Conservation (phyloP, 768 basidiomycete genomes). For the Mycena venus region DNA sequence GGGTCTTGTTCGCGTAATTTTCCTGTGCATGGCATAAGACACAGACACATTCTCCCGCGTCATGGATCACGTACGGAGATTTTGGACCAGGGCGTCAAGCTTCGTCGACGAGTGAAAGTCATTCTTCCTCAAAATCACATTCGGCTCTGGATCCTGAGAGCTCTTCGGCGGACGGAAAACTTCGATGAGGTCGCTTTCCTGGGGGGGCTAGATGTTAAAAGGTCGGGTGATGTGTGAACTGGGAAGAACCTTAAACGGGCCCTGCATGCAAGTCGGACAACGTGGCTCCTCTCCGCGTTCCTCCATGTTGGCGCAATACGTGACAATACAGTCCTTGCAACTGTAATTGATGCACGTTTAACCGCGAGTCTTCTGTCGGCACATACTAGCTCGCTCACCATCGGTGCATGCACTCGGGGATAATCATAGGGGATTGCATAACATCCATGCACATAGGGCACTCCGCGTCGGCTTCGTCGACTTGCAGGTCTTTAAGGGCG, state of each 20-base stretch:
- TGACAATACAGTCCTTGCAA: slow-evolving; percentile 92
- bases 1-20: slow-evolving; percentile 79
- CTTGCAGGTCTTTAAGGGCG: slow-evolving; percentile 73
- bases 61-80: slow-evolving; percentile 67
- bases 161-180: slow-evolving; percentile 59
- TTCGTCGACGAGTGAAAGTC: slow-evolving; percentile 94
- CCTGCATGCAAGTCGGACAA: slow-evolving; percentile 86
- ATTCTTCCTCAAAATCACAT: slow-evolving; percentile 77
- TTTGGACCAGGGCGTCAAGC: slow-evolving; percentile 82
- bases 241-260: slow-evolving; percentile 69
- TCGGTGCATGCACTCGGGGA: slow-evolving; percentile 83
- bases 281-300: slow-evolving; percentile 77
- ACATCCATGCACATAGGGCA: slow-evolving; percentile 89
- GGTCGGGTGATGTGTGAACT: neutral
- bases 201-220: neutral
- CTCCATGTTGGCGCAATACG: slow-evolving; percentile 76
- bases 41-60: neutral
- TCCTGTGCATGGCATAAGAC: slow-evolving; percentile 50
- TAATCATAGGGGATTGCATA: slow-evolving; percentile 76
- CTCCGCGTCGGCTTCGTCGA: slow-evolving; percentile 66
- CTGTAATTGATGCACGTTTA: slow-evolving; percentile 50
- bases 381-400: slow-evolving; percentile 63
- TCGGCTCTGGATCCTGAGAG: slow-evolving; percentile 55
- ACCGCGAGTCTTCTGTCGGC: neutral
- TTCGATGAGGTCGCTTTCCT: slow-evolving; percentile 76